Evolutionary conservation across 2,329 filamentous ascomycete genomes (phyloP), one percentile per base, ranked within the genome.

Genomic region (Exutisphaerella laricina): DNA sequence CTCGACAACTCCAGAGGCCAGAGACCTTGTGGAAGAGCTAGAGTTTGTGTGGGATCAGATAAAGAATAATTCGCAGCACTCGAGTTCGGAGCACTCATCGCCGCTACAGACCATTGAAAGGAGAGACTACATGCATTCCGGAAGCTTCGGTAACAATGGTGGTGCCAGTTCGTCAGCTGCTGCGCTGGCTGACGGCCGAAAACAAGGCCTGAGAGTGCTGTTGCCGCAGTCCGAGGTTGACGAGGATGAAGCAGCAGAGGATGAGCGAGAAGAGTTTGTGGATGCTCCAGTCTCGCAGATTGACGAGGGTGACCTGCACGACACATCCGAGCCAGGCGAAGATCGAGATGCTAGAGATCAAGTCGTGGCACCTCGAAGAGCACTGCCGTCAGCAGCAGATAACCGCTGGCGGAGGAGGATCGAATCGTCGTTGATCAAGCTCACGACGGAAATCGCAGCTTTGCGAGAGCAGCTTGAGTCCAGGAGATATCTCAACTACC

Each of bases 41-140:
- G 92, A 98, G 67, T 98, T 97, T 58, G 90, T 98, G 28, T 98
- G 92, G 92, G 88, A 96, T 56, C 92, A 97, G 65, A 90, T 98
- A 57, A 94, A 92, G 66, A 84, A 84, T 55, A 96, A 65, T 36
- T 58, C 55, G 13, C 58, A 61, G 39, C 57, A 58, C 38, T 56
- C 53, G 17, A 50, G 50, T 41, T 58, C 55, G 23, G 60, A 62
- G 31, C 49, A 56, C 17, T 58, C 55, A 7, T 56, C 51, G 29
- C 60, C 60, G 18, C 26, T 60, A 37, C 50, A 56, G 47, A 49
- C 53, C 14, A 43, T 57, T 55, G 66, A 51, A 46, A 66, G 51
- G 53, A 62, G 50, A 52, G 62, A 58, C 14, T 60, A 61, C 40
- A 45, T 61, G 41, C 46, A 53, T 39, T 55, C 49, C 28, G 54